A percentile compares a stretch with the other conserved stretches of the same genome.
These are phyloP conservation scores for Microstroma glucosiphilum DNA, from an alignment of 1,284 basidiomycete species.

Conservation along the genomic window DNA sequence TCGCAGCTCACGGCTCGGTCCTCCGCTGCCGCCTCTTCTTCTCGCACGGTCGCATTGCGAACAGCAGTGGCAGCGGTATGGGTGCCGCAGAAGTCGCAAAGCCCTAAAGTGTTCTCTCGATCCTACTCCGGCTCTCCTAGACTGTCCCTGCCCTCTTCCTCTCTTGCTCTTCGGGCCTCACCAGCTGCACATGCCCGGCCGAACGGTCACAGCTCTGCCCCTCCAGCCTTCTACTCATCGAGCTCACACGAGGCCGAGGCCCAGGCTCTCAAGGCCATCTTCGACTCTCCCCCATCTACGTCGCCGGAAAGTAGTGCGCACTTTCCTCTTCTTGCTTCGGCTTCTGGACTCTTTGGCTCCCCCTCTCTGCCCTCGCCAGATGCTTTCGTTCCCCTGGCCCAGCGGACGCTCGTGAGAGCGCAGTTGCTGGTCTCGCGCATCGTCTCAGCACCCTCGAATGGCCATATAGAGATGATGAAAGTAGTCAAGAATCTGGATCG, in stretches of 20 bases:
- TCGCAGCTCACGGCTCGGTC: too few relatives aligned
- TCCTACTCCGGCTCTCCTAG: neutral
- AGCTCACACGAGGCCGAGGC: slow-evolving; percentile 27
- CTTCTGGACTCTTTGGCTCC: slow-evolving; percentile 35
- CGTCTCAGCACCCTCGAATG: slow-evolving; percentile 23
- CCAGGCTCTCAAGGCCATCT: slow-evolving; percentile 24
- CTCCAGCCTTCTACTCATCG: neutral
- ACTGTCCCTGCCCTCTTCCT: neutral
- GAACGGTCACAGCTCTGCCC: neutral
- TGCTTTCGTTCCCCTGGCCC: slow-evolving; percentile 34
- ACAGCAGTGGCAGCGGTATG: too few relatives aligned
- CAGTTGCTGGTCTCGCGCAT: slow-evolving; percentile 46
- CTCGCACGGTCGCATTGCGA: too few relatives aligned
- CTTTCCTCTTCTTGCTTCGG: slow-evolving; percentile 24
- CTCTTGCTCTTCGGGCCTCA: neutral
- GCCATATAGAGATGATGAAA: slow-evolving; percentile 13
- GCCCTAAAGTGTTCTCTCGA: neutral
- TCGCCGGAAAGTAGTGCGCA: neutral
- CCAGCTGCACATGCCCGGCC: neutral
- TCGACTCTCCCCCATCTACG: slow-evolving; percentile 20
- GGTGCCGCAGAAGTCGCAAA: too few relatives aligned
- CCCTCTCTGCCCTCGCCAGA: slow-evolving; percentile 33
- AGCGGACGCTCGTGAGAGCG: slow-evolving; percentile 40
- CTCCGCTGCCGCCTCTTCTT: too few relatives aligned
- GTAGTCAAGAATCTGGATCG: slow-evolving; percentile 62